Conservation (phyloP, 495 filamentous ascomycete species). For the Neurospora sp. region DNA sequence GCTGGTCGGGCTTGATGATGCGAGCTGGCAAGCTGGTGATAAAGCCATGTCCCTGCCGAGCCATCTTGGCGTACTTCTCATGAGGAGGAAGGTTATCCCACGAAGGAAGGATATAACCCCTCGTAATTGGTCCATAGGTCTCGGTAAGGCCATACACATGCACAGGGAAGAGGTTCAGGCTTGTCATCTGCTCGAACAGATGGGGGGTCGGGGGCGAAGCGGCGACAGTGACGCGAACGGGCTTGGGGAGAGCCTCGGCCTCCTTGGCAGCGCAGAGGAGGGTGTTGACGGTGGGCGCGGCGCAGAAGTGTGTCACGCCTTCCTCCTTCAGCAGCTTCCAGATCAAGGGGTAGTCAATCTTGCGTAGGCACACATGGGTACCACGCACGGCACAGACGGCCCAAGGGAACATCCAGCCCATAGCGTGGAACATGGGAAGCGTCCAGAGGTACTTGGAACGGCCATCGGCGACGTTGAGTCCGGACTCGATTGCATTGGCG, state of each 20-base stretch:
- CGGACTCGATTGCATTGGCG: slow-evolving; percentile 80
- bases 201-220: slow-evolving; percentile 81
- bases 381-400: slow-evolving; percentile 83
- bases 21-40: slow-evolving; percentile 71
- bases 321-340: slow-evolving; percentile 81
- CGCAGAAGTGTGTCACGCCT: slow-evolving; percentile 86
- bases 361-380: slow-evolving; percentile 89
- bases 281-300: slow-evolving; percentile 93
- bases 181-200: slow-evolving; percentile 81
- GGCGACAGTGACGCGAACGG: slow-evolving; percentile 84
- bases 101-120: slow-evolving; percentile 72
- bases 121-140: slow-evolving; percentile 93
- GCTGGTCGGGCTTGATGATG: slow-evolving; percentile 67
- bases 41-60: slow-evolving; percentile 84
- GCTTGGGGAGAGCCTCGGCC: slow-evolving; percentile 55
- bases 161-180: slow-evolving; percentile 78
- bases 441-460: slow-evolving; percentile 85
- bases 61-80: slow-evolving; percentile 79
- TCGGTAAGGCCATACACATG: slow-evolving; percentile 95
- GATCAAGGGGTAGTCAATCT: slow-evolving; percentile 88
- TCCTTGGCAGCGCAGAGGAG: slow-evolving; percentile 68
- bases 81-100: slow-evolving; percentile 63
- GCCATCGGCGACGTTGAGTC: slow-evolving; percentile 58
- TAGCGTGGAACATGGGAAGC: slow-evolving; percentile 88
- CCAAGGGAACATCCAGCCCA: slow-evolving; percentile 86